Conservation (phyloP, 2,329 filamentous ascomycete genomes). For the Sporothrix luriei region DNA sequence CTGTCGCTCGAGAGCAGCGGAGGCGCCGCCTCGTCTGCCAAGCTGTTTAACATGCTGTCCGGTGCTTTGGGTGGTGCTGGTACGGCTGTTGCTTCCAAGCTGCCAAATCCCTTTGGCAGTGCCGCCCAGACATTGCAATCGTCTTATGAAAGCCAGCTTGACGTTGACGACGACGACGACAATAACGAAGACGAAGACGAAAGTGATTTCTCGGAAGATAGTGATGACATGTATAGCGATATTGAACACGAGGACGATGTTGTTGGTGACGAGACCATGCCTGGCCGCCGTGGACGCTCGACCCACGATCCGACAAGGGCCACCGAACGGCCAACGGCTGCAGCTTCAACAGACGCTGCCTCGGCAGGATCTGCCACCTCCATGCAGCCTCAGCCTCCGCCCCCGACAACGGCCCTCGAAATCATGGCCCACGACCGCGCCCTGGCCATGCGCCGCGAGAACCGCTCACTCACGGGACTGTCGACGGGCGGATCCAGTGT, state of each 20-base stretch:
- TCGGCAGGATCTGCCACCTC: not conserved
- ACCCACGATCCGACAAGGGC: not conserved
- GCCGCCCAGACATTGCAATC: constrained; percentile 28
- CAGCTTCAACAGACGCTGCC: not conserved
- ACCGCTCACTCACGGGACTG: not conserved
- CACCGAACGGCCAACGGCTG: not conserved
- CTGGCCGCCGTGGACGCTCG: not conserved
- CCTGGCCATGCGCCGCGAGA: not conserved
- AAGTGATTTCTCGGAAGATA: not conserved
- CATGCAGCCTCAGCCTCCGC: not conserved
- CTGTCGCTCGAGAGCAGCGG: not conserved
- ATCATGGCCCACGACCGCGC: not conserved
- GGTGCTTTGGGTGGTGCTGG: constrained; percentile 56
- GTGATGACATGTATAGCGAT: constrained; percentile 35
- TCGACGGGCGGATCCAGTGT: constrained; percentile 8
- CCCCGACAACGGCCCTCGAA: constrained; percentile 8
- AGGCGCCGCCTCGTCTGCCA: constrained; percentile 42
- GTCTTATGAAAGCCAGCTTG: not conserved
- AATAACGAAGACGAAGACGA: not conserved
- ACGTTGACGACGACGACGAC: not conserved
- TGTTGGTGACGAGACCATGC: not conserved
- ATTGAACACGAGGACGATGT: constrained; percentile 39
- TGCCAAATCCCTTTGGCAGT: constrained; percentile 43
- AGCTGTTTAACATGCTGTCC: constrained; percentile 58
- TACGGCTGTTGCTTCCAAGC: constrained; percentile 48